These are phyloP conservation scores for Helenozyma baotianmanensis DNA, from an alignment of 805 yeast species.

Conservation along the genomic window DNA sequence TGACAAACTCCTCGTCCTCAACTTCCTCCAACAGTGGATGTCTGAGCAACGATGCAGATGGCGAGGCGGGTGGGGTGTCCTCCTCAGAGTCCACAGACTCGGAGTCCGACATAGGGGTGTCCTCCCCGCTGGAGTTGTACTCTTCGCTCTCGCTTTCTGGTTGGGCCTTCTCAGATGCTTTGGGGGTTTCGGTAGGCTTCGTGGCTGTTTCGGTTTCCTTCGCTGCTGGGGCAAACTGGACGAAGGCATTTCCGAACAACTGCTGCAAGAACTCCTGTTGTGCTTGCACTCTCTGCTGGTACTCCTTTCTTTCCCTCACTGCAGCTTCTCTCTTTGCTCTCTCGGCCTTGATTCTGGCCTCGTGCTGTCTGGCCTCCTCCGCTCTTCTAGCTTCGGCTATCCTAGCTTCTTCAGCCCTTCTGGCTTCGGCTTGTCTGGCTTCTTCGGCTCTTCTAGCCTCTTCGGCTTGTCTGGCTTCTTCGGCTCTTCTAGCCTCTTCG, in stretches of 20 bases:
- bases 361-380: slow-evolving; percentile 9
- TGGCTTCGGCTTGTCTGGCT: slow-evolving; percentile 7
- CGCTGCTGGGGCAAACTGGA: not conserved
- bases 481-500: slow-evolving; percentile 5
- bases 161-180: not conserved
- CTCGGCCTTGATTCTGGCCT: slow-evolving; percentile 4
- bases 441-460: slow-evolving; percentile 6
- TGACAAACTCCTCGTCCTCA: slow-evolving; percentile 34
- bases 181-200: not conserved
- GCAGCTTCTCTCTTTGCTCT: slow-evolving; percentile 7
- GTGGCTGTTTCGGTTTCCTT: no score
- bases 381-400: slow-evolving; percentile 3
- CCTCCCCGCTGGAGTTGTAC: not conserved
- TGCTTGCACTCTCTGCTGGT: slow-evolving; percentile 2
- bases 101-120: slow-evolving; percentile 1
- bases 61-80: slow-evolving; percentile 1
- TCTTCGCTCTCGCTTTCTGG: not conserved
- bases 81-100: slow-evolving; percentile 10
- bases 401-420: slow-evolving; percentile 5
- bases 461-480: slow-evolving; percentile 5
- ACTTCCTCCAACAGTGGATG: slow-evolving; percentile 24
- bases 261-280: slow-evolving; percentile 14
- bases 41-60: slow-evolving; percentile 7
- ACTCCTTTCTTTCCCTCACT: slow-evolving; percentile 6
- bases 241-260: slow-evolving; percentile 7